These are phyloP conservation scores for Fusarium nanum DNA, from an alignment of 2,329 filamentous ascomycete species.

Conservation along the genomic window DNA sequence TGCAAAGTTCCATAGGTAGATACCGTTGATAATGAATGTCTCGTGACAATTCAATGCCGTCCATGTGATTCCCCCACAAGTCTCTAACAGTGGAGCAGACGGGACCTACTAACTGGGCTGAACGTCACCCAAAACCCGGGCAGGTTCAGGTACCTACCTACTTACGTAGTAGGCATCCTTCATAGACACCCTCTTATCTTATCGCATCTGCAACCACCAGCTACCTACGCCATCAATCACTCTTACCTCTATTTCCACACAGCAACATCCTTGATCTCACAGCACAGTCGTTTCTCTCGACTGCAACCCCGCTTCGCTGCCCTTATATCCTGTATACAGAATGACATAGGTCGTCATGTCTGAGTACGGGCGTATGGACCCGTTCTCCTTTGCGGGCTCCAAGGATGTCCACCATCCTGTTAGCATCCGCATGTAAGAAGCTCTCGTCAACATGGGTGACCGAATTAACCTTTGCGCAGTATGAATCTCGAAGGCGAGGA, in stretches of 20 bases:
- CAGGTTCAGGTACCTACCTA: not conserved
- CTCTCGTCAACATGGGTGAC: not conserved
- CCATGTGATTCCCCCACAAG: conserved; percentile 2
- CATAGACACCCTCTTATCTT: not conserved
- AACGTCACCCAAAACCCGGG: not conserved
- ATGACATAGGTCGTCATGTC: conserved; percentile 52
- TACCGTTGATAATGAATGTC: not conserved
- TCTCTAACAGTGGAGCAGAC: not conserved
- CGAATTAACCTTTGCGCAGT: conserved; percentile 49
- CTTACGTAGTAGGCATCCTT: no score
- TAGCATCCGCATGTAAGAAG: conserved; percentile 70
- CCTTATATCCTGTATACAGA: not conserved
- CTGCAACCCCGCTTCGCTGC: not conserved
- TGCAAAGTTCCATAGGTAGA: not conserved
- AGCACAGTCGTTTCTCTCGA: not conserved
- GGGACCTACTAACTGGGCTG: not conserved
- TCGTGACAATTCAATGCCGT: not conserved
- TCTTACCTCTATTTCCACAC: not conserved
- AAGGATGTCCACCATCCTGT: conserved; percentile 82
- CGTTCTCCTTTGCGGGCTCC: conserved; percentile 94
- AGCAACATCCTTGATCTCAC: not conserved
- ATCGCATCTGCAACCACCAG: not conserved
- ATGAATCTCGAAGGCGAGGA: conserved; percentile 62
- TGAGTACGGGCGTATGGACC: conserved; percentile 77
- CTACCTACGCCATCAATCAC: not conserved